Percentiles rank a stretch among this genome's conserved stretches.
Evolutionary conservation across 2,329 filamentous ascomycete species (phyloP).

Genomic region (Dactylellina haptotyla): DNA sequence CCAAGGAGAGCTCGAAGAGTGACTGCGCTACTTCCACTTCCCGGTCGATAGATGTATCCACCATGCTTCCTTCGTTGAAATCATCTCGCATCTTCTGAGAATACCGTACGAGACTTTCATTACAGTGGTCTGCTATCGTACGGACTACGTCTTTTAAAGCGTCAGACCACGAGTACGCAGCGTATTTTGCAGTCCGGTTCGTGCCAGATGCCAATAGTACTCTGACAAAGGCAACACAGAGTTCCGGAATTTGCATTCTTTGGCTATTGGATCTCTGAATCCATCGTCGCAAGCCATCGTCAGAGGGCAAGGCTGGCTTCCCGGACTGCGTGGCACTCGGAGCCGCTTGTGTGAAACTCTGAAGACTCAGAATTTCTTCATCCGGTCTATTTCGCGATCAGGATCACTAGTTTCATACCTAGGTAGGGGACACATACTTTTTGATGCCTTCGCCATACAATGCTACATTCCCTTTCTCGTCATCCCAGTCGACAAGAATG

Average conservation of each 20-base stretch:
- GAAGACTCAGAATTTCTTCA: slow-evolving; percentile 49
- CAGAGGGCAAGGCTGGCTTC: slow-evolving; percentile 58
- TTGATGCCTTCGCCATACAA: slow-evolving; percentile 58
- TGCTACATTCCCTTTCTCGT: slow-evolving; percentile 60
- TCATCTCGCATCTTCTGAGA: slow-evolving; percentile 55
- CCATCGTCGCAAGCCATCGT: slow-evolving; percentile 67
- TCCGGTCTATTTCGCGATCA: slow-evolving; percentile 38
- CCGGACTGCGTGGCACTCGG: slow-evolving; percentile 32
- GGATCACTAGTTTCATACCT: neutral
- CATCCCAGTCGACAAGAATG: slow-evolving; percentile 61
- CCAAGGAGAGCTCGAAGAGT: slow-evolving; percentile 71
- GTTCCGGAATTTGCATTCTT: slow-evolving; percentile 69
- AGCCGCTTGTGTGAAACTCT: slow-evolving; percentile 51
- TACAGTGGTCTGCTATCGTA: slow-evolving; percentile 54
- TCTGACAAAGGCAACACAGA: slow-evolving; percentile 70
- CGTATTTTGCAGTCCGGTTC: slow-evolving; percentile 53
- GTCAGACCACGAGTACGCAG: slow-evolving; percentile 57
- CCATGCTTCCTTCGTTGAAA: slow-evolving; percentile 37
- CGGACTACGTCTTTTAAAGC: slow-evolving; percentile 55
- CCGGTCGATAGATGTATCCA: slow-evolving; percentile 11
- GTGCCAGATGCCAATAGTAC: slow-evolving; percentile 52
- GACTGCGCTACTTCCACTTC: slow-evolving; percentile 67
- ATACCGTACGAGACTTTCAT: slow-evolving; percentile 55
- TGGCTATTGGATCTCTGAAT: slow-evolving; percentile 65
- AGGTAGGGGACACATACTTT: slow-evolving; percentile 7